Evolutionary conservation across 129 eudicot species (phyloP), one percentile per base, ranked within the genome.

Genomic region (Arctium minus): DNA sequence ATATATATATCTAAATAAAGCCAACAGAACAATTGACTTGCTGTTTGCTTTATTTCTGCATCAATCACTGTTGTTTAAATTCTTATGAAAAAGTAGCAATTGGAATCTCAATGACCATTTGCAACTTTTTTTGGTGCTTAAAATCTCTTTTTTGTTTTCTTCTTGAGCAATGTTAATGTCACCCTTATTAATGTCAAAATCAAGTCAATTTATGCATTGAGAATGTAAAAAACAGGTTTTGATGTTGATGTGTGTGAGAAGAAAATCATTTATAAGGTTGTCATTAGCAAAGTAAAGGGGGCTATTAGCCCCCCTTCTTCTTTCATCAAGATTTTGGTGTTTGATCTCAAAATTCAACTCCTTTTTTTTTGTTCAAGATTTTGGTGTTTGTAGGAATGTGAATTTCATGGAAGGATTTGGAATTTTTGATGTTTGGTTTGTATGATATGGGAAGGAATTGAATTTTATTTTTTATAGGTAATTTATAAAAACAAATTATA

Each of bases 81-180:
- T 64, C 9, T 18, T 80, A 56, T 50, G 81, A 79, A 65, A 72
- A 33, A 73, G 31, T 75, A 13, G 83, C 78, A 72, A 76, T 60
- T 85, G 84, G 73, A 80, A 77, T 79, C 68, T 79, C 37, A 64
- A 62, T 74, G 56, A n/a, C 37, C 76, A 46, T 81, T 79, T 82
- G 75, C 74, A 68, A 79, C 83, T 75, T 85, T 39, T 62, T 79
- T 79, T 81, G 84, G 75, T 79, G 71, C 83, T 81, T 29, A 80
- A 87, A 88, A 80, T 73, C 48, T 84, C 36, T 67, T 77, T 65
- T 78, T 82, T 83, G 72, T 80, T 81, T 42, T 77, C 79, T 86
- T 78, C 71, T 79, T 37, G 27, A 22, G 27, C 27, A 22, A 22
- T 22, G 0, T 22, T 22, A 22, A 22, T 22, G 27, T 22, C 27